These are phyloP conservation scores for Rubia tinctorum DNA, from an alignment of 305 asterid species.

Conservation along the genomic window DNA sequence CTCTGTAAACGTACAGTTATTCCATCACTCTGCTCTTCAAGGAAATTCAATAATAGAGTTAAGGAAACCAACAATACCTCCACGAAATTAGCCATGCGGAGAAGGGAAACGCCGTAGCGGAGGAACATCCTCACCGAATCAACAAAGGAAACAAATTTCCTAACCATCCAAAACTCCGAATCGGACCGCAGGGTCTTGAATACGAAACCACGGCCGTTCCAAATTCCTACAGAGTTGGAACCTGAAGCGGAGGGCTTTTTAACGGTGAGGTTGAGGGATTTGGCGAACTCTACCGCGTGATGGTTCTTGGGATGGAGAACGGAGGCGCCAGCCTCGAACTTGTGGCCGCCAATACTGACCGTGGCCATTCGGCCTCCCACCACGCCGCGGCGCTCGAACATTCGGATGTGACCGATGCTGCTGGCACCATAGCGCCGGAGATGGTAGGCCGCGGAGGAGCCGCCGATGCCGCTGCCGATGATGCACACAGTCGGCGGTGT, in stretches of 20 bases:
- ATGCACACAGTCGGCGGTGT: slow-evolving; percentile 51
- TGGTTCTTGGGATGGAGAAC: slow-evolving; percentile 94
- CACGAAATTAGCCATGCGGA: slow-evolving; percentile 61
- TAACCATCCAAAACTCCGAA: slow-evolving; percentile 44
- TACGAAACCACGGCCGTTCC: slow-evolving; percentile 68
- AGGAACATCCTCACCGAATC: slow-evolving; percentile 50
- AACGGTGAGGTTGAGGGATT: slow-evolving; percentile 41
- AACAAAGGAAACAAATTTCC: slow-evolving; percentile 42
- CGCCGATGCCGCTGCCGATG: slow-evolving; percentile 94
- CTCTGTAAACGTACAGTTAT: slow-evolving; percentile 39
- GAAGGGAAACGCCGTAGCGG: slow-evolving; percentile 74
- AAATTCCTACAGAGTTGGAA: slow-evolving; percentile 60
- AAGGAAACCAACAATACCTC: slow-evolving; percentile 40
- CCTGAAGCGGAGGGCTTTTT: slow-evolving; percentile 36
- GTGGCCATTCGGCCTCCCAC: slow-evolving; percentile 97
- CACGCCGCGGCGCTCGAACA: slow-evolving; percentile 62
- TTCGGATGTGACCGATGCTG: slow-evolving; percentile 35
- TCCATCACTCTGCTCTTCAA: not conserved
- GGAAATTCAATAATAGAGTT: not conserved
- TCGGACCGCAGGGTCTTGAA: slow-evolving; percentile 54
- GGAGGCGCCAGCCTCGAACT: slow-evolving; percentile 92
- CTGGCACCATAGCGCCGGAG: slow-evolving; percentile 63
- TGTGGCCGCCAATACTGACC: slow-evolving; percentile 64
- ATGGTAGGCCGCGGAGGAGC: slow-evolving; percentile 90
- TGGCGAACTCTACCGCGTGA: slow-evolving; percentile 57